Base-by-base conservation (phyloP, 441 rosid genomes). In the Adansonia rubrostipa region DNA sequence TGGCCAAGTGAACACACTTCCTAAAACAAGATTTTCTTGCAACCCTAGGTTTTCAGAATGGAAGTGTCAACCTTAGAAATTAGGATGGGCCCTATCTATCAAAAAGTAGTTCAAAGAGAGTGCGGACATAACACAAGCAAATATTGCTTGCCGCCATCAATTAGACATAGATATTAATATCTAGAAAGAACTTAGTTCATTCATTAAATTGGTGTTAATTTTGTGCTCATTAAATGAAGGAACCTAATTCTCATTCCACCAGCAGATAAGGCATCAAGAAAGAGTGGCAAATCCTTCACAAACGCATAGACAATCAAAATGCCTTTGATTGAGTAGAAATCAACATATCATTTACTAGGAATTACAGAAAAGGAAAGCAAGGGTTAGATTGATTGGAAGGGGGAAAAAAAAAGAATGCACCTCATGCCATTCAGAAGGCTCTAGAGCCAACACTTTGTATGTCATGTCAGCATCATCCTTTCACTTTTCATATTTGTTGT, bases 201-300 rank as follows among this genome's bases (percentile, higher is more conserved):
- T 61, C 10, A 33, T 61, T 22, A 24, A 24, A 10, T 10, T 61
- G 65, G 65, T 22, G 40, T 60, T 60, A 10, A 20, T 22, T 33
- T 22, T 58, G 17, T 61, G 15, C 65, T 61, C 10, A 61, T 61
- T 2, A 10, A 22, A 28, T 11, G 40, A 14, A 61, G 20, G 65
- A 61, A 61, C 24, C 40, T 61, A 61, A 61, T 61, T 61, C 15
- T 24, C 65, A 22, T 61, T 61, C 15, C 40, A 61, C 65, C 65
- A 61, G n/a, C 65, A 61, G 15, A 2, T 61, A 22, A 58, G 5
- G 33, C 24, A 20, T 6, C 40, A 22, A 61, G 64, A 60, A 60
- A 60, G 36, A 3, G 36, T 9, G 15, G 36, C 64, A 20, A 22
- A 60, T 60, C 36, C 28, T 19, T 20, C 28, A 9, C 36, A 60